Evolutionary conservation across 2,329 filamentous ascomycete species (phyloP), one percentile per base, ranked within the genome.

Genomic region (Cladophialophora bantiana): DNA sequence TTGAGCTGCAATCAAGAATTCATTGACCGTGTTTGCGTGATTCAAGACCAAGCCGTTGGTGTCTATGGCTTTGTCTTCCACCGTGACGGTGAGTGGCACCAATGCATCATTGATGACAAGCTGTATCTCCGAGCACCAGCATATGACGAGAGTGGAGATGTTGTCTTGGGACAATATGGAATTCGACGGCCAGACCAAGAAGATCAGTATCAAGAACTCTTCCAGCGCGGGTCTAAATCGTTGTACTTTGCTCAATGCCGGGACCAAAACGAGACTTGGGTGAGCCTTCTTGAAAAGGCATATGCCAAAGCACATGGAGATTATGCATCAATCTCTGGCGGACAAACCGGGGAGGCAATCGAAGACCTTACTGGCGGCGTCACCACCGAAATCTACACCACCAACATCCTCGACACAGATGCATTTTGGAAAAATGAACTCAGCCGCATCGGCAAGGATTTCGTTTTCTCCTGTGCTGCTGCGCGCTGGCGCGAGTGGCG

Each of bases 81-180:
- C 77, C 86, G 92, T 85, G 92, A 95, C 72, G 93, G 93, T 59
- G 92, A 95, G 77, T 97, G 93, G 93, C 91, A 94, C 64, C 93
- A 94, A 73, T 93, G 91, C 66, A 94, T 97, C 68, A 88, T 97
- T 67, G 94, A 97, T 75, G 94, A 97, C 78, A 96, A 96, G 79
- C 84, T 97, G 4, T 96, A 92, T 76, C 85, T 96, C 20, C 92
- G 90, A 67, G 92, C 91, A 1, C 90, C 92, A 4, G 89, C 91
- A 74, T 96, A 93, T 82, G 91, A 96, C 71, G 91, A 92, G 35
- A 89, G 88, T 0, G 89, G 90, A 59, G 85, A 91, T 76, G 90
- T 93, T 74, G 87, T 91, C 45, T 86, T 91, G 62, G 83, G 93
- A 31, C 86, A 93, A 74, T 87, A 93, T 73, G 89, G 93, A 73